A percentile compares a stretch with the other conserved stretches of the same genome.
phyloP scores from a whole-genome alignment of 2,329 filamentous ascomycete genomes.

The Diaporthe citriasiana region DNA sequence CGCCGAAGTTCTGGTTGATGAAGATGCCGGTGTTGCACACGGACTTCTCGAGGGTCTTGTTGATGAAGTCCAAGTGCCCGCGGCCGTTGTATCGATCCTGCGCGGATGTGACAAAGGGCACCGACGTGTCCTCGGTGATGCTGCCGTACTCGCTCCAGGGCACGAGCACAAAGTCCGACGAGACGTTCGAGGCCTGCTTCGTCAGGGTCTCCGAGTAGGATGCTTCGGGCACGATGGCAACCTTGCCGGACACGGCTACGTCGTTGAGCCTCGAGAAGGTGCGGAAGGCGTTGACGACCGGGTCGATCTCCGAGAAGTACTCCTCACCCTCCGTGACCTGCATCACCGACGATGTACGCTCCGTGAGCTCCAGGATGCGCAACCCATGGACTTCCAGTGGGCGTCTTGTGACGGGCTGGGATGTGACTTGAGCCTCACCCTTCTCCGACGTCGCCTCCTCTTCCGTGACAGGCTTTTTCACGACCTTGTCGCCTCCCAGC shows the following conservation, averaged over 20 bases:
- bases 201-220: constrained; percentile 85
- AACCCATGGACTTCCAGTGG: constrained; percentile 84
- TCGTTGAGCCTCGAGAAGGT: constrained; percentile 89
- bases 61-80: constrained; percentile 81
- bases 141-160: constrained; percentile 91
- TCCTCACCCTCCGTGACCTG: constrained; percentile 87
- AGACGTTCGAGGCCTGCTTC: constrained; percentile 77
- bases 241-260: constrained; percentile 84
- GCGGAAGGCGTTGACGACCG: constrained; percentile 91
- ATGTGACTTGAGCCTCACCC: constrained; percentile 45
- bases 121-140: constrained; percentile 74
- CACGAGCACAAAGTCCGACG: constrained; percentile 82
- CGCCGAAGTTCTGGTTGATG: constrained; percentile 75
- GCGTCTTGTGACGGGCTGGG: constrained; percentile 52
- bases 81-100: constrained; percentile 73
- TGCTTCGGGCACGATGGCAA: constrained; percentile 82
- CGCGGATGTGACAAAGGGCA: constrained; percentile 57
- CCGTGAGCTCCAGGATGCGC: constrained; percentile 88
- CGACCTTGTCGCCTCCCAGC: constrained; percentile 63
- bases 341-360: constrained; percentile 96
- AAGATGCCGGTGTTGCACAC: constrained; percentile 82
- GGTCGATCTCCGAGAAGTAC: constrained; percentile 75
- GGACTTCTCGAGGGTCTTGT: constrained; percentile 73
- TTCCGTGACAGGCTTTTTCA: constrained; percentile 44
- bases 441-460: constrained; percentile 44